These are phyloP conservation scores for Malus asiatica DNA, from an alignment of 306 rosid genomes.

Conservation along the genomic window DNA sequence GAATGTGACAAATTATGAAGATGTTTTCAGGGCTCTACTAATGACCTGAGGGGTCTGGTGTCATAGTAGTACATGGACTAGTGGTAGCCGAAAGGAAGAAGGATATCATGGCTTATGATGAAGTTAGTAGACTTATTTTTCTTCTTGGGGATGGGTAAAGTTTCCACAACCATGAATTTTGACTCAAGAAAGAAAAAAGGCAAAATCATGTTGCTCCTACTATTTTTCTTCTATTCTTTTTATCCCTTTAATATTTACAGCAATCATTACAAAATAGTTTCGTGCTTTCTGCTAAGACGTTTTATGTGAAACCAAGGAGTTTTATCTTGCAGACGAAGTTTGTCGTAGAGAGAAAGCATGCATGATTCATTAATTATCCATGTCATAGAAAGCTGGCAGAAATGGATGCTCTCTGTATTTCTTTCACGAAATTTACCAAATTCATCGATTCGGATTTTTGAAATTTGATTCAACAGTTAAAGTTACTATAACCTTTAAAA, in stretches of 20 bases:
- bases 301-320: not conserved
- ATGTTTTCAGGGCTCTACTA: not conserved
- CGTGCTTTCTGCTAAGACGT: not conserved
- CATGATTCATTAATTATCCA: not conserved
- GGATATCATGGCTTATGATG: slow-evolving; percentile 29
- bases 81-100: slow-evolving; percentile 48
- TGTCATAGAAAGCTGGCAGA: too few relatives aligned
- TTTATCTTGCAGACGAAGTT: not conserved
- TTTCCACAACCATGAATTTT: slow-evolving; percentile 1
- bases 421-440: too few relatives aligned
- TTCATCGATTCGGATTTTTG: rapidly evolving
- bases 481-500: too few relatives aligned
- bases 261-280: not conserved
- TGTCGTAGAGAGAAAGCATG: not conserved
- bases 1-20: not conserved
- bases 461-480: too few relatives aligned
- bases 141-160: slow-evolving; percentile 30
- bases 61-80: slow-evolving; percentile 17
- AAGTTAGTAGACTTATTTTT: slow-evolving; percentile 22
- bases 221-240: not conserved
- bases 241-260: not conserved
- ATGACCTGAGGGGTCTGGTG: not conserved
- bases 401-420: too few relatives aligned
- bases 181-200: not conserved
- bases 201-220: not conserved